Conservation (phyloP, 768 basidiomycete genomes). For the Boletus patriciae region DNA sequence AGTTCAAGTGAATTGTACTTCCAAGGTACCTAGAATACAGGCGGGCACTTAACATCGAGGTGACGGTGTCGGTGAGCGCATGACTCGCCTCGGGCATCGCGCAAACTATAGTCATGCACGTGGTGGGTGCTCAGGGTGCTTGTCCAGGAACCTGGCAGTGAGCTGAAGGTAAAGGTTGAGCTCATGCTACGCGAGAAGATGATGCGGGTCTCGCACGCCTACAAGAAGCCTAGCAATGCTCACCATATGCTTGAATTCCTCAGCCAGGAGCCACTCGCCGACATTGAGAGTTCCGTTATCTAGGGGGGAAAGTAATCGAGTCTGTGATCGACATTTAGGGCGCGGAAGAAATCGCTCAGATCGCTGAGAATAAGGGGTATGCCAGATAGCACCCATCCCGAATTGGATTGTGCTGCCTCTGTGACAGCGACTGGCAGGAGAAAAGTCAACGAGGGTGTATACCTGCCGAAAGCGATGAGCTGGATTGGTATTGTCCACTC, state of each 20-base stretch:
- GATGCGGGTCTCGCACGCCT: slow-evolving; percentile 34
- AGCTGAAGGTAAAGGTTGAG: slow-evolving; percentile 51
- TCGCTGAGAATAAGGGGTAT: slow-evolving; percentile 59
- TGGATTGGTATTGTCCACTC: slow-evolving; percentile 50
- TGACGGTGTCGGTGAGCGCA: slow-evolving; percentile 43
- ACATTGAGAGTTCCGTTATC: slow-evolving; percentile 40
- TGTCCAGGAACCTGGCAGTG: slow-evolving; percentile 44
- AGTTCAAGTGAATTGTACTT: slow-evolving; percentile 40
- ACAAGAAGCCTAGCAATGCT: slow-evolving; percentile 40
- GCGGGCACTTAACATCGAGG: slow-evolving; percentile 47
- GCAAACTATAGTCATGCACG: slow-evolving; percentile 46
- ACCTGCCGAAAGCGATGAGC: slow-evolving; percentile 55
- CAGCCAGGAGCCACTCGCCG: slow-evolving; percentile 63
- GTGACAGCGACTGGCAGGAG: slow-evolving; percentile 45
- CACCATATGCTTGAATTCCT: slow-evolving; percentile 57
- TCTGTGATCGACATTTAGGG: slow-evolving; percentile 57
- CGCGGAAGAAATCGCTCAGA: slow-evolving; percentile 52
- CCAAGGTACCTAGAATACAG: slow-evolving; percentile 46
- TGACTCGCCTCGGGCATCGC: slow-evolving; percentile 43
- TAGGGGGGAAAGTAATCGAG: slow-evolving; percentile 48
- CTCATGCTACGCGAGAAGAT: slow-evolving; percentile 46
- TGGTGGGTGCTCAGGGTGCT: slow-evolving; percentile 42
- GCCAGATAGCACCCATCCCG: slow-evolving; percentile 52
- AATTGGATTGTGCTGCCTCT: slow-evolving; percentile 32
- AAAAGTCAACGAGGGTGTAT: slow-evolving; percentile 54